These are phyloP conservation scores for Leishmania turanica DNA, from an alignment of 208 protist species.

Conservation along the genomic window DNA sequence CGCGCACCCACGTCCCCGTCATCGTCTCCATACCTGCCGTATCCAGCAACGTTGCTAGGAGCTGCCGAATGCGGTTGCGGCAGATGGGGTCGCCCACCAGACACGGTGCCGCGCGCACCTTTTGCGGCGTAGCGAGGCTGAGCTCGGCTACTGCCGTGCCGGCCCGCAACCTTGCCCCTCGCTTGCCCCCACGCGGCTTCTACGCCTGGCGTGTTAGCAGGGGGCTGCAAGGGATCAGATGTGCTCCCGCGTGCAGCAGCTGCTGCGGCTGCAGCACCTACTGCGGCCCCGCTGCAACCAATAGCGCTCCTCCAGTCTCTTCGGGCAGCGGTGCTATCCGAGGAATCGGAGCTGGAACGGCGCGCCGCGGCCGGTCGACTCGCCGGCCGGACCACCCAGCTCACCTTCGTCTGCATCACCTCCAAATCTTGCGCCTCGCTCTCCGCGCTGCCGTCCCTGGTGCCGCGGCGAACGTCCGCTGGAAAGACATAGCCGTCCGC, in stretches of 20 bases:
- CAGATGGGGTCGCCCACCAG: neutral
- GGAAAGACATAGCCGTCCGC: constrained; percentile 32
- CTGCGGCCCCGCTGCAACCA: neutral
- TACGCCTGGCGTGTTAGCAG: neutral
- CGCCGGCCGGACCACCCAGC: constrained; percentile 41
- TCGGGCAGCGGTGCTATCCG: neutral
- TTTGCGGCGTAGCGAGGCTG: neutral
- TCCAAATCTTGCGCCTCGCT: constrained; percentile 49
- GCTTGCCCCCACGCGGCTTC: neutral
- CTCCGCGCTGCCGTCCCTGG: constrained; percentile 14
- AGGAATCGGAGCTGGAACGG: constrained; percentile 5
- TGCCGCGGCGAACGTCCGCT: constrained; percentile 13
- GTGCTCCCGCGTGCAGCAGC: neutral
- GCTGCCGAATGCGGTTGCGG: neutral
- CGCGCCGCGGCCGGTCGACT: neutral
- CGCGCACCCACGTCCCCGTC: neutral
- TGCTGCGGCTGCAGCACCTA: neutral
- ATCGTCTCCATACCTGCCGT: neutral
- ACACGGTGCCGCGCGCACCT: neutral
- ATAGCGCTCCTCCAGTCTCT: neutral
- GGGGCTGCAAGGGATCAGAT: neutral
- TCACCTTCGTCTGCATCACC: constrained; percentile 65
- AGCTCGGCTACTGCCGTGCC: no score
- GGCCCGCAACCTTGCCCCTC: neutral
- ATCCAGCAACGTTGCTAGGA: no score